Base-by-base conservation (phyloP, 306 rosid species). In the Vachellia pachyceras region DNA sequence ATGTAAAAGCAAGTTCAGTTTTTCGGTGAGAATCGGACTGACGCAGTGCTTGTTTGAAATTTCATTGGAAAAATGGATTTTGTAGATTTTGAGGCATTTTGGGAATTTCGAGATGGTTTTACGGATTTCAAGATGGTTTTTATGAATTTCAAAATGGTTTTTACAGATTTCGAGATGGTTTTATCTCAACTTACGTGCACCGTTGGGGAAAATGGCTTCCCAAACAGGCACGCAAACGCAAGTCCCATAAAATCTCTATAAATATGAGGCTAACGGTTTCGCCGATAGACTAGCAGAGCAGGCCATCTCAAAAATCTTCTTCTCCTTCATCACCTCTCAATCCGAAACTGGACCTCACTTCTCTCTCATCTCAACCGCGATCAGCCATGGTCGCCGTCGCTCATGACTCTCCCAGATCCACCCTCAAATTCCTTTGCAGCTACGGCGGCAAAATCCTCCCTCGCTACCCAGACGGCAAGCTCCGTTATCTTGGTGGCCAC, bases 361-460 rank as follows among this genome's bases (percentile, higher is more conserved):
- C 20, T 29, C 17, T 64, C 42, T 8, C 44, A 33, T 44, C 29
- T 44, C 63, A 49, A 33, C 5, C 63, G 23, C 5, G 55, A n/a
- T 25, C 7, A 12, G 55, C 65, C 77, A 73, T 72, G 77, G 44
- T 45, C 40, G 77, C 25, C 37, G 17, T 69, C 36, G 36, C 36
- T 2, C 49, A 23, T 12, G 6, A 47, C 41, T 46, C 64, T 36
- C 54, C 71, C 54, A 63, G 73, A 13, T 42, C 88, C 63, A 78
- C 81, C 52, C 61, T 87, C 84, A 91, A 89, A 69, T 89, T 89
- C 84, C 90, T 91, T 55, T 91, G 89, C 33, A 91, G 95, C 84
- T 86, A 91, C 63, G 89, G 95, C 77, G 95, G 95, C 82, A 91
- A 86, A 80, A 91, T 91, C 82, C 74, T 91, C 45, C 95, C 95